Evolutionary conservation across 352 stramenopile genomes (phyloP), one percentile per base, ranked within the genome.

Genomic region (Paralagenidium karlingii): DNA sequence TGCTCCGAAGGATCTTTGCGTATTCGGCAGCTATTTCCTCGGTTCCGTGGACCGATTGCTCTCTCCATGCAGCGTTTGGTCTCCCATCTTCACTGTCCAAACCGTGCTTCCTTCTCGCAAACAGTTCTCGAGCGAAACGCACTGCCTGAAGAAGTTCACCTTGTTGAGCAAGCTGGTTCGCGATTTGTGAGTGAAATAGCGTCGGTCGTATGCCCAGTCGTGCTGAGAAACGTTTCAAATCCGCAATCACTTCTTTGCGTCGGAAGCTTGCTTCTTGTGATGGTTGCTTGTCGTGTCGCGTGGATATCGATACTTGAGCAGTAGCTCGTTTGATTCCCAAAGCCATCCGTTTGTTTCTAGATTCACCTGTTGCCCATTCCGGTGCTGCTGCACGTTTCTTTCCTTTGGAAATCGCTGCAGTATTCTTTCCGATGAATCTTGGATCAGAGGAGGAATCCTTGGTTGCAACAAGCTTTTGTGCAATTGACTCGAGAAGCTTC

Each of bases 81-180:
- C 16, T 36, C 8, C 30, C 30, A 22, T 20, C 3, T 7, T 36
- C 30, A 26, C 20, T 15, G 5, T n/a, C 21, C 24, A 8, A 5
- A 25, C 7, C 19, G 11, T 9, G 11, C 34, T 7, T 40, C 39
- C 16, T 45, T 29, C 7, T 24, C 10, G 58, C 64, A 45, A 79
- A 82, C 34, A 84, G 42, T 22, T 79, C 63, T 12, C 70, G 56
- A 24, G 64, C 68, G 29, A 63, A 80, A 3, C 62, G 65, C 27
- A 73, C 58, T 19, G 68, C 65, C 47, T 60, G 54, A 20, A 73
- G 44, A 33, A 80, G 63, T 13, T 49, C 62, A 1, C 70, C 70
- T 34, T 55, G 56, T 9, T 59, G 42, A 4, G 67, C 68, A 21
- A 65, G 65, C 9, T 39, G 44, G 29, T 59, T 45, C 10, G 63